Conservation (phyloP, 2,329 filamentous ascomycete species). For the Fusarium compactum region DNA sequence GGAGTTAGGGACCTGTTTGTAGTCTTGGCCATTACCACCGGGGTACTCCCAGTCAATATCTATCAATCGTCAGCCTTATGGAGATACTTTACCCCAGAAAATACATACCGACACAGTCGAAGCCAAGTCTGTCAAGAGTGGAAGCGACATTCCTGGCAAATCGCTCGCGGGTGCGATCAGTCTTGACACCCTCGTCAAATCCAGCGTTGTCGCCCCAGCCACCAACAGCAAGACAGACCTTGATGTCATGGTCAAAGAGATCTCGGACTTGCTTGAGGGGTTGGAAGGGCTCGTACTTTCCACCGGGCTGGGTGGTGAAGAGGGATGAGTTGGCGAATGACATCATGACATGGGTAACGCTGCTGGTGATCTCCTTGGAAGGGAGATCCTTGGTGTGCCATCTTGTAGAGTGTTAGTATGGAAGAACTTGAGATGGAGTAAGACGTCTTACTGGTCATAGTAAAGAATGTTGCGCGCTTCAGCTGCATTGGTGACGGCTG, state of each 20-base stretch:
- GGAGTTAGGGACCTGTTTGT: constrained; percentile 70
- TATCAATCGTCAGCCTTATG: background rate
- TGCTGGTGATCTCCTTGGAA: constrained; percentile 52
- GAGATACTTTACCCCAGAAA: accelerated
- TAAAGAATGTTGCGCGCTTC: constrained; percentile 56
- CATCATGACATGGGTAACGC: constrained; percentile 67
- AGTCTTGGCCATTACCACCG: constrained; percentile 76
- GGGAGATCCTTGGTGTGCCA: constrained; percentile 56
- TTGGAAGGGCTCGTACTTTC: constrained; percentile 65
- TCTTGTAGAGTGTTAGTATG: constrained; percentile 45
- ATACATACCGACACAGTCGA: constrained; percentile 69
- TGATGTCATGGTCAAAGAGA: constrained; percentile 64
- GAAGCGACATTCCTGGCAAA: constrained; percentile 70
- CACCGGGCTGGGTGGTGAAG: constrained; percentile 57
- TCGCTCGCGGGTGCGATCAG: constrained; percentile 58
- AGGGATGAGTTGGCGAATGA: constrained; percentile 64
- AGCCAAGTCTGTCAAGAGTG: constrained; percentile 66
- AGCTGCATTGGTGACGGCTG: constrained; percentile 19
- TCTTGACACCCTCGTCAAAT: constrained; percentile 64
- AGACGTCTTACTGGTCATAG: constrained; percentile 58
- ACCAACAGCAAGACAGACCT: constrained; percentile 73
- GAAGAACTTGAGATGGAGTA: accelerated
- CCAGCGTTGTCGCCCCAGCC: constrained; percentile 73
- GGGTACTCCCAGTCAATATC: constrained; percentile 77
- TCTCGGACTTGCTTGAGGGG: constrained; percentile 62